phyloP scores from a whole-genome alignment of 2,329 filamentous ascomycete genomes.

The Paracorniculantispora psalliotae region DNA sequence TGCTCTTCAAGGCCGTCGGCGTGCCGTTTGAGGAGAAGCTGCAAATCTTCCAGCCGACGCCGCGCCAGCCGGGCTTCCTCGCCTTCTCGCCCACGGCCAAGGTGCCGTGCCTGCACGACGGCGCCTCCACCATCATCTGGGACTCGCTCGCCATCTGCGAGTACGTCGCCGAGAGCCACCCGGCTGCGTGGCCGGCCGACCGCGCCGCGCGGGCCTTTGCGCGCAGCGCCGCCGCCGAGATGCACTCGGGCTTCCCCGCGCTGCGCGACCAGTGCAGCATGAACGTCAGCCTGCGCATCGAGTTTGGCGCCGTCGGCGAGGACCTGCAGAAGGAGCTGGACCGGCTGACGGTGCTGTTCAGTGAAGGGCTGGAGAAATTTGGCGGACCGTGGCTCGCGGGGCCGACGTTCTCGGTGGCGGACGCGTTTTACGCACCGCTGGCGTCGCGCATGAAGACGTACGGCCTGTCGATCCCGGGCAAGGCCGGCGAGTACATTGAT shows the following conservation, averaged over 20 bases:
- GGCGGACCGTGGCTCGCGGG: conserved; percentile 39
- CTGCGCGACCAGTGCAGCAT: conserved; percentile 38
- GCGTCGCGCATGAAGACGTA: conserved; percentile 36
- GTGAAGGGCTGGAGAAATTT: conserved; percentile 33
- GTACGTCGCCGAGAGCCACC: conserved; percentile 39
- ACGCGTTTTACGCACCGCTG: conserved; percentile 39
- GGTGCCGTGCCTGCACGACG: conserved; percentile 37
- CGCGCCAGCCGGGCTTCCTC: conserved; percentile 29
- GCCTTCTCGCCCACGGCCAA: conserved; percentile 37
- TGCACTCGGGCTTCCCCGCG: conserved; percentile 40
- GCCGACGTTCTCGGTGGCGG: conserved; percentile 31
- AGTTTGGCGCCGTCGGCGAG: conserved; percentile 25
- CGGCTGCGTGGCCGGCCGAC: conserved; percentile 38
- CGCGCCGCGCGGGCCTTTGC: conserved; percentile 37
- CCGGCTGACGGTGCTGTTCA: conserved; percentile 33
- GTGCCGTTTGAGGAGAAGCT: conserved; percentile 40
- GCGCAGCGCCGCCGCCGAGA: conserved; percentile 39
- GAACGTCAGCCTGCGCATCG: conserved; percentile 37
- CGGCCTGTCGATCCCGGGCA: conserved; percentile 26
- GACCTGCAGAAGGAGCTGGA: conserved; percentile 31
- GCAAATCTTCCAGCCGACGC: conserved; percentile 27
- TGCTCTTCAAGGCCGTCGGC: conserved; percentile 38
- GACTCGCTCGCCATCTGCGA: conserved; percentile 47
- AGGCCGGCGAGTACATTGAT: conserved; percentile 29
- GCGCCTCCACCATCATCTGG: conserved; percentile 30